Evolutionary conservation across 2,329 filamentous ascomycete genomes (phyloP), one percentile per base, ranked within the genome.

Genomic region (Rutstroemia sp.): DNA sequence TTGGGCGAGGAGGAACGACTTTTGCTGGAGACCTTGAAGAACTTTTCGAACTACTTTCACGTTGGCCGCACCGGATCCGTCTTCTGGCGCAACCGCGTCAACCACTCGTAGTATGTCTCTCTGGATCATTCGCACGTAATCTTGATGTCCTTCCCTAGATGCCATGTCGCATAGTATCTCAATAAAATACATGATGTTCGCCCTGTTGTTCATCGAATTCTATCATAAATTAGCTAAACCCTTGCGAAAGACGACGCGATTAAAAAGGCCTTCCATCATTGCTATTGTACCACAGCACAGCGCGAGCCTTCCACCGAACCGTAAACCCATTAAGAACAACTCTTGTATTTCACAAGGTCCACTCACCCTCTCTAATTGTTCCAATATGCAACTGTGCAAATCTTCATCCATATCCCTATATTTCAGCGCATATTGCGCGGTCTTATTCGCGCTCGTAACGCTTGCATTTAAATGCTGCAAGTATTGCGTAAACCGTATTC

Each of bases 141-240:
- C 86, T 53, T 81, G 74, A 65, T 94, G 85, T 90, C 88, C 63
- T 85, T 87, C 61, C 83, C 59, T 57, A 8, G 61, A 54, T 5
- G 67, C 66, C 63, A 67, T 65, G 69, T 97, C 92, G 69, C 95
- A 88, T 64, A 99, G 89, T 65, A 92, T 88, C 69, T 97, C 92
- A 68, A 99, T 87, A 73, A 99, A 99, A 74, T 95, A 99, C 88
- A 99, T 95, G 71, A 99, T 97, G 71, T 99, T 99, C 58, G 94
- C 95, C 59, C 92, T 82, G 52, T 87, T 95, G 73, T 99, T 99
- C 88, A 99, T 95, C 63, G 89, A 92, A 64, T 90, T 95, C 82
- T 92, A 65, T 21, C 19, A 8, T 8, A 8, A 2, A 49, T 59
- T 42, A 60, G 56, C 51, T 44, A 23, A 7, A 30, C 21, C n/a